These are phyloP conservation scores for Discostella pseudostelligera DNA, from an alignment of 108 stramenopile species.

Conservation along the genomic window DNA sequence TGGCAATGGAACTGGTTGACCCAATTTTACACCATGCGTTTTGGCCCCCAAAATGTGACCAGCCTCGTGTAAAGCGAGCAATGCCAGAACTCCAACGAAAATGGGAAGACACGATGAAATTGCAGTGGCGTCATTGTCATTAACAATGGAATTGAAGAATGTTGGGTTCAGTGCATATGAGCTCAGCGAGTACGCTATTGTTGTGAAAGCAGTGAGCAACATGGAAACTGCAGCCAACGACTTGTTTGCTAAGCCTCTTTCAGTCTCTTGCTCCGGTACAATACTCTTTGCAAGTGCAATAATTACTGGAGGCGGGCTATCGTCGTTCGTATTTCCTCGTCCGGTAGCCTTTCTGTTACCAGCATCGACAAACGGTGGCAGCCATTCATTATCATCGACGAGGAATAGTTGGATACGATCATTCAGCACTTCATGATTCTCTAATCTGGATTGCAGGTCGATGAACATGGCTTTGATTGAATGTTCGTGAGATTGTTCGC, in stretches of 20 bases:
- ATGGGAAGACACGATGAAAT: constrained; percentile 56
- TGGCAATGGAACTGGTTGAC: constrained; percentile 64
- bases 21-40: constrained; percentile 50
- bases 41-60: constrained; percentile 63
- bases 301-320: constrained; percentile 54
- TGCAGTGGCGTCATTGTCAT: constrained; percentile 46
- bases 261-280: constrained; percentile 50
- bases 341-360: neutral
- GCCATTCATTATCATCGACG: constrained; percentile 64
- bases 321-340: constrained; percentile 6
- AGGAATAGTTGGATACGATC: constrained; percentile 66
- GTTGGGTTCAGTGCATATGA: constrained; percentile 63
- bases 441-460: constrained; percentile 46
- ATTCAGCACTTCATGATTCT: constrained; percentile 36
- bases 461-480: constrained; percentile 41
- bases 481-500: neutral
- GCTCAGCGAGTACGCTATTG: constrained; percentile 54
- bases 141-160: constrained; percentile 69
- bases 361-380: constrained; percentile 6
- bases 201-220: constrained; percentile 48
- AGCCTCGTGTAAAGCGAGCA: constrained; percentile 62
- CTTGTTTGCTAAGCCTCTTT: constrained; percentile 32
- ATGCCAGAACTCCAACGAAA: constrained; percentile 55
- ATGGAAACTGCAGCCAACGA: constrained; percentile 43
- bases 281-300: constrained; percentile 58